Evolutionary conservation across 2,329 filamentous ascomycete genomes (phyloP), one percentile per base, ranked within the genome.

Genomic region (Chalara sp.): DNA sequence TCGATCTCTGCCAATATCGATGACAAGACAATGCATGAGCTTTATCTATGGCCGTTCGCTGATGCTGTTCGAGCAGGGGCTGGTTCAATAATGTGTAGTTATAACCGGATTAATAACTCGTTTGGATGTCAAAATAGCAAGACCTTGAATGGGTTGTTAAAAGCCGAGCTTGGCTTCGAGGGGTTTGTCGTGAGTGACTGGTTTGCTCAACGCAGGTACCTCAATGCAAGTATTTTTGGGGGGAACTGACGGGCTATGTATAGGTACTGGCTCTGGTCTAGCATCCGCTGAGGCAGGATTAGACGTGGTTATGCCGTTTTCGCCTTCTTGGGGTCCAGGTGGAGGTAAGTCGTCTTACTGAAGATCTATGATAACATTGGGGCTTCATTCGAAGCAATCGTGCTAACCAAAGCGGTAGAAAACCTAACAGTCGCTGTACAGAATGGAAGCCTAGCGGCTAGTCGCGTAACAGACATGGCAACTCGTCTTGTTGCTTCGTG

Each of bases 121-220:
- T 76, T 84, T 51, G 81, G 80, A 2, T 89, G 85, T 58, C 78
- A 84, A 53, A 90, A 95, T 65, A 85, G 83, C 57, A 88, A 91
- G 63, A 70, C 90, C 2, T 74, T 92, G 56, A 95, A 93, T 58
- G 85, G 85, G 0, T 72, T 95, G 6, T 71, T 95, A 39, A 95
- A 95, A 61, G 86, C 89, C 48, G 88, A 95, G 65, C 73, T 95
- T 1, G 88, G 88, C 3, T 95, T 95, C 62, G 86, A 93, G 63
- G 89, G 89, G 0, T 91, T 89, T 50, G 79, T 93, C 12, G 86
- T 92, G 72, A 85, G 81, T 2, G 90, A 96, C 65, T 95, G 90
- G 89, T 74, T 89, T 4, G 88, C 87, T 0, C 89, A 95, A 63
- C 81, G 51, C 53, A 49, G 21, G 46, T 46, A 31, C 30, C 6